Evolutionary conservation across 495 filamentous ascomycete species (phyloP), one percentile per base, ranked within the genome.

Genomic region (Aspergillus nidulans): DNA sequence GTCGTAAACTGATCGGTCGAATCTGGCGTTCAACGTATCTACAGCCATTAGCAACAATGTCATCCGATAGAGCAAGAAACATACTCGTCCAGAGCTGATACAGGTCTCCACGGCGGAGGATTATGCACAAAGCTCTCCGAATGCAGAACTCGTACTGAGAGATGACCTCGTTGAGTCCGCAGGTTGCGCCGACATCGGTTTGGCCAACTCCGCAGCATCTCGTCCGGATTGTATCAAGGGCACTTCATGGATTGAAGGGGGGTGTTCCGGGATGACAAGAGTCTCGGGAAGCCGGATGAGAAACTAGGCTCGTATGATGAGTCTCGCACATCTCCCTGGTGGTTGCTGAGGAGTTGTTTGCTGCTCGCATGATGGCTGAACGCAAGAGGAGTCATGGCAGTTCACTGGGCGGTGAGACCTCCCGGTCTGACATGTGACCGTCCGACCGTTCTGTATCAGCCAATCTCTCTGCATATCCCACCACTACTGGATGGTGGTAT

Each of bases 1-100:
- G 91, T 36, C 91, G 85, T 50, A 97, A 74, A 69, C 87, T 91
- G 63, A 97, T 95, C 1, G 92, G 90, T 24, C 89, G 80, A 8
- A 91, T 89, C 63, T 91, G 85, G 48, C 86, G 85, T 55, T 86
- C 83, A 38, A 94, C 91, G 88, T 89, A 97, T 77, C 90, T 95
- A 60, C 7, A 42, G 36, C 24, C 8, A 30, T 49, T 39, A 49
- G 47, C 18, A 24, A 52, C 18, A 23, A 28, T 7, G 48, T 55
- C 42, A 57, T 49, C 65, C 57, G 47, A 52, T 54, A 57, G 16
- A 57, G 16, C 2, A n/a, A 38, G 25, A 19, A 28, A 42, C 6
- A 7, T 83, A 94, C 90, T 96, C 89, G 75, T 97, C 92, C 49
- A 97, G 71, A n/a, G 88, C 84, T 32, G 85, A 83, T 21, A 86